Percentiles rank a stretch among this genome's conserved stretches.
These are phyloP conservation scores for Dalechampia spathulata DNA, from an alignment of 441 rosid species.

Conservation along the genomic window DNA sequence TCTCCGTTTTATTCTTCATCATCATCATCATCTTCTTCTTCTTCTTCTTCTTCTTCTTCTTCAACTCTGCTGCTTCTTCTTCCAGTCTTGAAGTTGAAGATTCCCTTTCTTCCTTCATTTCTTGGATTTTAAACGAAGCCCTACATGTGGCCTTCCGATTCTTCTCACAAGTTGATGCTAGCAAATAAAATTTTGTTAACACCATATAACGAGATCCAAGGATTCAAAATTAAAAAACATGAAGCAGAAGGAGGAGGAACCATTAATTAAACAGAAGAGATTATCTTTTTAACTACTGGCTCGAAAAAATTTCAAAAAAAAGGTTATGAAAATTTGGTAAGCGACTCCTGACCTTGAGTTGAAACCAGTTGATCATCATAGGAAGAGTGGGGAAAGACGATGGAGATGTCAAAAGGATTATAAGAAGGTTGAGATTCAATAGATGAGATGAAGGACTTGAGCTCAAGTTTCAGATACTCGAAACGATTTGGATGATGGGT, in stretches of 20 bases:
- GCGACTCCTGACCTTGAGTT: neutral
- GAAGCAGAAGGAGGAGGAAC: neutral
- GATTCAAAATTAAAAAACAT: neutral
- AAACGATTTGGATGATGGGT: slow-evolving; percentile 2
- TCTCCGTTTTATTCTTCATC: neutral
- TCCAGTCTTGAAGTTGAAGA: neutral
- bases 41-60: too few species aligned
- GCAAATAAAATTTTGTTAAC: neutral
- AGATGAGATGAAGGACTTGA: neutral
- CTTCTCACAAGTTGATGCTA: slow-evolving; percentile 2
- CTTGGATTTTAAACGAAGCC: neutral
- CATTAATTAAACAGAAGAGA: too few species aligned
- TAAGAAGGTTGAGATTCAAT: neutral
- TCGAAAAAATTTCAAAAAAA: too few species aligned
- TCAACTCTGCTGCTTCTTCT: neutral
- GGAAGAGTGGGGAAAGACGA: neutral
- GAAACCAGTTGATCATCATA: neutral
- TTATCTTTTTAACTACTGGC: too few species aligned
- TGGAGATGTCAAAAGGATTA: neutral
- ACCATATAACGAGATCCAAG: too few species aligned
- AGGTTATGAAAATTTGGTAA: neutral
- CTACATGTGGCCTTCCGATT: neutral
- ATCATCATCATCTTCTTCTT: too few species aligned
- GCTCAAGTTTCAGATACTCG: slow-evolving; percentile 1
- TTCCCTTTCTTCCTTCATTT: neutral